phyloP scores from a whole-genome alignment of 192 early-diverging fungal genomes.

The Entomortierella lignicola region DNA sequence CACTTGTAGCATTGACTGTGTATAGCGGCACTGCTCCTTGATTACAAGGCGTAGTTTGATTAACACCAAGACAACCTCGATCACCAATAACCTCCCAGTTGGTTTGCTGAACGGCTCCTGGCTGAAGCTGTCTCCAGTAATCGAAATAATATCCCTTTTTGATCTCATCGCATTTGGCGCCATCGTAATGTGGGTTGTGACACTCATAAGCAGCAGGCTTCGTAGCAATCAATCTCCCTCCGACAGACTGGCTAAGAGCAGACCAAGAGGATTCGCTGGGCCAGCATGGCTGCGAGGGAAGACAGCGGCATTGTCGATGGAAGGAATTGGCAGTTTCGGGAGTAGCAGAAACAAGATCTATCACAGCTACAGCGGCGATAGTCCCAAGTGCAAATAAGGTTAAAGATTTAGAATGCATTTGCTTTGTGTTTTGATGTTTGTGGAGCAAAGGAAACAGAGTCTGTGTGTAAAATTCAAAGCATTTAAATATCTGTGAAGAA shows the following conservation, averaged over 20 bases:
- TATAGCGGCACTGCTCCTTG: slow-evolving; percentile 49
- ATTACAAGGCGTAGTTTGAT: slow-evolving; percentile 35
- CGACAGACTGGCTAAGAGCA: slow-evolving; percentile 15
- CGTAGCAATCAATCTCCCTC: slow-evolving; percentile 30
- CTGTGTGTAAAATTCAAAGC: no score
- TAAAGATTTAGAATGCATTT: slow-evolving; percentile 1
- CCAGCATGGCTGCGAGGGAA: slow-evolving; percentile 37
- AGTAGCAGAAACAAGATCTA: not conserved
- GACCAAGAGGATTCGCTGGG: slow-evolving; percentile 35
- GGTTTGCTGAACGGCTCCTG: slow-evolving; percentile 19
- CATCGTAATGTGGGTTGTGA: slow-evolving; percentile 39
- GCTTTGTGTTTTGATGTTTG: not conserved
- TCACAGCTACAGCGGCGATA: not conserved
- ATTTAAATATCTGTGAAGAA: no score
- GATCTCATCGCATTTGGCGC: slow-evolving; percentile 43
- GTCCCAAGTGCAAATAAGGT: not conserved
- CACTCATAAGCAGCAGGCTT: slow-evolving; percentile 40
- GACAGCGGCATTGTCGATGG: slow-evolving; percentile 15
- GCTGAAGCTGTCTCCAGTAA: slow-evolving; percentile 23
- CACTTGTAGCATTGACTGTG: slow-evolving; percentile 40
- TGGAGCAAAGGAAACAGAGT: not conserved
- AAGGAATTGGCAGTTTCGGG: not conserved
- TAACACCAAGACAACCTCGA: slow-evolving; percentile 22
- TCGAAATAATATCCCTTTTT: slow-evolving; percentile 39
- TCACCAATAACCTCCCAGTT: slow-evolving; percentile 23